Evolutionary conservation across 2,329 filamentous ascomycete genomes (phyloP), one percentile per base, ranked within the genome.

Genomic region (Grosmannia huntii): DNA sequence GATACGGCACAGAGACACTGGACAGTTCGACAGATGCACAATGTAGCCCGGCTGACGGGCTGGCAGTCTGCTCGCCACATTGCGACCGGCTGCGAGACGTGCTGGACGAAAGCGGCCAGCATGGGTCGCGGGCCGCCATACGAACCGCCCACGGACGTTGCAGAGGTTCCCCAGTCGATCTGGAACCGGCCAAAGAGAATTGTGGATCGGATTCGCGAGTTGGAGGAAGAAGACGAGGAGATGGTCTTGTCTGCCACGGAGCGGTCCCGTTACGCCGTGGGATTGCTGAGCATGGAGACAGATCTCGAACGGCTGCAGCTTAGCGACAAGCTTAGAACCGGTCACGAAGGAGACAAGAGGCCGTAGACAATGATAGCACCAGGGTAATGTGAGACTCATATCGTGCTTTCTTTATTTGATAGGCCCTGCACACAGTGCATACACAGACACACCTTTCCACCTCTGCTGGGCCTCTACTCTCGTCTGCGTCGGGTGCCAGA

Each of bases 11-110:
- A 97, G 66, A 83, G 94, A 1, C 78, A 81, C 59, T 95, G 90
- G 88, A 81, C 86, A 0, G 79, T 96, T 62, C 77, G 79, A 38
- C 83, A 87, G 31, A 77, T 96, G 58, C 80, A 84, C 64, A 85
- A 90, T 64, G 85, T 95, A 46, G 82, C 87, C 2, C 82, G 85
- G 1, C 76, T 94, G 9, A 96, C 90, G 0, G 94, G 94, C 0
- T 96, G 90, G 87, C 86, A 90, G 65, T 90, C 87, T 1, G 87
- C 90, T 1, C 80, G 83, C 38, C 83, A 90, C 48, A 92, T 96
- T 62, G 89, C 89, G 0, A 78, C 82, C 54, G 90, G 90, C 1
- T 95, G 90, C 69, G 91, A 97, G 70, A 85, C 84, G 3, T 80
- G 84, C 0, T 99, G 94, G 94, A 78, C 81, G 60, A 88, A 85